Evolutionary conservation across 805 yeast species (phyloP).

Genomic region (Clavispora fructus): DNA sequence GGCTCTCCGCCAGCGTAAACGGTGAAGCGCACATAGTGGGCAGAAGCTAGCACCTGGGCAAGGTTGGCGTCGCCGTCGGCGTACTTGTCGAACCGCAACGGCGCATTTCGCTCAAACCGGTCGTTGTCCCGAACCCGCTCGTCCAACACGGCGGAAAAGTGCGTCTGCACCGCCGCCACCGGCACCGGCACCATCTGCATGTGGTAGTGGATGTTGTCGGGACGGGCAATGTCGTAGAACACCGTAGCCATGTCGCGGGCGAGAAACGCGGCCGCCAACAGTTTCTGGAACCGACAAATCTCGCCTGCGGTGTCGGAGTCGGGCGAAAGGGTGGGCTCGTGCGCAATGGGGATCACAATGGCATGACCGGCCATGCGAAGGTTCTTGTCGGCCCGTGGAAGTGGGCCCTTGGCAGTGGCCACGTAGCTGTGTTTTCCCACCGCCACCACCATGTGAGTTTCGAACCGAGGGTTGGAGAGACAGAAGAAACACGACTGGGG

Average conservation of each 20-base stretch:
- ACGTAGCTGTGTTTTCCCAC: constrained; percentile 64
- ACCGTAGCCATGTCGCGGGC: constrained; percentile 43
- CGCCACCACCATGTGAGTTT: constrained; percentile 74
- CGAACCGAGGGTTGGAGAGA: constrained; percentile 70
- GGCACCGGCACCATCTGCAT: constrained; percentile 73
- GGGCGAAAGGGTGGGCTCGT: constrained; percentile 40
- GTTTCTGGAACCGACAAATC: constrained; percentile 38
- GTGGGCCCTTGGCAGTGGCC: constrained; percentile 83
- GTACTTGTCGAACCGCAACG: constrained; percentile 26
- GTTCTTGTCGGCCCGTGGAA: constrained; percentile 46
- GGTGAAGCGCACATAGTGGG: constrained; percentile 35
- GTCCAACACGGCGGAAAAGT: constrained; percentile 43
- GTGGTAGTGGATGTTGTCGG: constrained; percentile 67
- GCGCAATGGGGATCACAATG: constrained; percentile 73
- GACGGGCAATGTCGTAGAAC: constrained; percentile 65
- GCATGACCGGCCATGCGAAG: constrained; percentile 75
- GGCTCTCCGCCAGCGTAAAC: constrained; percentile 17
- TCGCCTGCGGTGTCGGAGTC: constrained; percentile 27
- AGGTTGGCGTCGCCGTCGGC: constrained; percentile 16
- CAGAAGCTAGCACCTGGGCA: constrained; percentile 19
- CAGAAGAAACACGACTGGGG: constrained; percentile 78
- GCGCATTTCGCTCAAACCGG: constrained; percentile 38
- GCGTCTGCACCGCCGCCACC: constrained; percentile 18
- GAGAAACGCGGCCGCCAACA: constrained; percentile 47
- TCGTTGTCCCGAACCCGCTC: constrained; percentile 46